Conservation (phyloP, 169 alveolate genomes). For the Amoebophrya sp. region DNA sequence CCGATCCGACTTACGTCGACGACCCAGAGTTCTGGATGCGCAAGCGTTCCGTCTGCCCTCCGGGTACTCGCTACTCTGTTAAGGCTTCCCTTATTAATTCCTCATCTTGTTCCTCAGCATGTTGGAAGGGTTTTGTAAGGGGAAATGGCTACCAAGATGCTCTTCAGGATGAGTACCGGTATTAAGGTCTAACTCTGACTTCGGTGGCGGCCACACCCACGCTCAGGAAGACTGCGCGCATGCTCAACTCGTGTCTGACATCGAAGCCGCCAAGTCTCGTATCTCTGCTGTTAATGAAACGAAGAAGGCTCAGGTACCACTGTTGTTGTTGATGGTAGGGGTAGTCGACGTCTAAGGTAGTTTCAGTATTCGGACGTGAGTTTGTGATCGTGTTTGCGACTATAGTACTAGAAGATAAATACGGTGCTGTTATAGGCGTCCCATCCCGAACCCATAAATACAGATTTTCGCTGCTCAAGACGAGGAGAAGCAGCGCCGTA, state of each 20-base stretch:
- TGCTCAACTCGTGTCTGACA: neutral
- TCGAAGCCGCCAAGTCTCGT: neutral
- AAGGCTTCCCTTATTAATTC: too few species aligned
- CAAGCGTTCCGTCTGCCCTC: constrained; percentile 1
- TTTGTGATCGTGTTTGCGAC: too few species aligned
- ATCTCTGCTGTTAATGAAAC: neutral
- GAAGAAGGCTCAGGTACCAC: neutral
- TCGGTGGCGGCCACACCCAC: constrained; percentile 19
- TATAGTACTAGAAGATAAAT: too few species aligned
- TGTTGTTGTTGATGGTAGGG: too few species aligned
- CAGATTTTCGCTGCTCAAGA: neutral
- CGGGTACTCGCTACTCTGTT: too few species aligned
- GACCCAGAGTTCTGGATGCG: constrained; percentile 19
- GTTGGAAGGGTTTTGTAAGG: too few species aligned
- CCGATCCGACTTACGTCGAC: constrained; percentile 6
- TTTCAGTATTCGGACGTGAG: too few species aligned
- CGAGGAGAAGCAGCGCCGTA: neutral
- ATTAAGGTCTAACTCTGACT: neutral
- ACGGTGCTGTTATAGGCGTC: neutral
- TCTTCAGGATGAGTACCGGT: too few species aligned
- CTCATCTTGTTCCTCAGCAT: too few species aligned
- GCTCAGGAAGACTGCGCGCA: neutral
- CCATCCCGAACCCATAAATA: neutral
- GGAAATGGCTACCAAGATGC: too few species aligned
- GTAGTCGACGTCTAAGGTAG: too few species aligned